Percentiles rank a stretch among this genome's conserved stretches.
Evolutionary conservation across 2,329 filamentous ascomycete genomes (phyloP).

Genomic region (Lachnellula cervina): DNA sequence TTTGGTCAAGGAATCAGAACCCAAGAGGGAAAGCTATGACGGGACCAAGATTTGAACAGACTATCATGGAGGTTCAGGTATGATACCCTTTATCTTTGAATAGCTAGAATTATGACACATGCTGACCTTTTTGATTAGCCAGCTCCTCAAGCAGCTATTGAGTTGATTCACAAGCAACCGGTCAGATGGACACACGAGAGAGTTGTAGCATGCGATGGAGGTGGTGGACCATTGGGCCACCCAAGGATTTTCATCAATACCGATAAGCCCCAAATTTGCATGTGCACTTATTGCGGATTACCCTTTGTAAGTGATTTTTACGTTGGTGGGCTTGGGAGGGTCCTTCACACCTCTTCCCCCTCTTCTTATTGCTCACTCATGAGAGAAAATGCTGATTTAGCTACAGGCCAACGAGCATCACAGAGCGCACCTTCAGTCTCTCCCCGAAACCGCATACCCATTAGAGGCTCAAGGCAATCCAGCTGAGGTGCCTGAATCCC

Average conservation of each 20-base stretch:
- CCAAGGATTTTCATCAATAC: slow-evolving; percentile 96
- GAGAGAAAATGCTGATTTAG: slow-evolving; percentile 12
- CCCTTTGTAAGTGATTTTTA: slow-evolving; percentile 67
- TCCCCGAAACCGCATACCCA: slow-evolving; percentile 77
- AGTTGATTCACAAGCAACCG: slow-evolving; percentile 92
- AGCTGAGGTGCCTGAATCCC: slow-evolving; percentile 53
- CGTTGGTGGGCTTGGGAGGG: slow-evolving; percentile 4
- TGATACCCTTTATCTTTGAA: slow-evolving; percentile 24
- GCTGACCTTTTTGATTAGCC: slow-evolving; percentile 55
- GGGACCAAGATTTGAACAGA: slow-evolving; percentile 95
- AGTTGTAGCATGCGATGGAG: slow-evolving; percentile 83
- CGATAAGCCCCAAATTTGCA: slow-evolving; percentile 90
- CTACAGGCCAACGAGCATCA: slow-evolving; percentile 83
- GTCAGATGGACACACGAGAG: slow-evolving; percentile 85
- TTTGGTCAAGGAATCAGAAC: slow-evolving; percentile 85
- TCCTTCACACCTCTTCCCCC: neutral
- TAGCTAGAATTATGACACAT: neutral
- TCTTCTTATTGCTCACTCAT: neutral
- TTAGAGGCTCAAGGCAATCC: slow-evolving; percentile 57
- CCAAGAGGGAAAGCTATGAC: slow-evolving; percentile 80
- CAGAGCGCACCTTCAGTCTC: slow-evolving; percentile 75
- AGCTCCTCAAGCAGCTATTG: slow-evolving; percentile 82
- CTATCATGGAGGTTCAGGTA: slow-evolving; percentile 88
- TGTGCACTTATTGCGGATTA: slow-evolving; percentile 88
- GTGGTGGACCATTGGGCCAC: slow-evolving; percentile 84